These are phyloP conservation scores for Panellus pusillus DNA, from an alignment of 768 basidiomycete species.

Conservation along the genomic window DNA sequence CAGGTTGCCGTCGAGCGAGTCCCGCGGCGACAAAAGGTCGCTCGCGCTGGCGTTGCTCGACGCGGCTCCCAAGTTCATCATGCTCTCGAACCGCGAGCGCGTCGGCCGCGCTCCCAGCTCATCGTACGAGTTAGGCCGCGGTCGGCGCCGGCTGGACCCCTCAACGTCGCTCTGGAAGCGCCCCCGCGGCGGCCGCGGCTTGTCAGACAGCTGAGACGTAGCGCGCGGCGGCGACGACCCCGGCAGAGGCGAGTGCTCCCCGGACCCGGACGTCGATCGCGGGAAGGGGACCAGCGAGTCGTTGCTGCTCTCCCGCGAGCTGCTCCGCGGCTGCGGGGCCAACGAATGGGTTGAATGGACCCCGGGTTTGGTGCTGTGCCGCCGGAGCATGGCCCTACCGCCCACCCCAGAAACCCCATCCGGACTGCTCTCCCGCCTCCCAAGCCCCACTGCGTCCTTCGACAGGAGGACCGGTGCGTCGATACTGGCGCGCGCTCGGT, in stretches of 20 bases:
- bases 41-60: constrained; percentile 59
- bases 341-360: constrained; percentile 47
- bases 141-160: constrained; percentile 52
- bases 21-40: constrained; percentile 59
- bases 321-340: constrained; percentile 43
- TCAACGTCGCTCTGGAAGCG: constrained; percentile 78
- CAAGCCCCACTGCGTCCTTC: constrained; percentile 39
- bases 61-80: constrained; percentile 60
- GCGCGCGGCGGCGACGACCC: constrained; percentile 35
- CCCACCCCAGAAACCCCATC: constrained; percentile 45
- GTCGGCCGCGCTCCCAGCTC: constrained; percentile 56
- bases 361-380: constrained; percentile 56
- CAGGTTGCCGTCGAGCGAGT: constrained; percentile 63
- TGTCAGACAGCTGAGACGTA: constrained; percentile 32
- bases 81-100: constrained; percentile 71
- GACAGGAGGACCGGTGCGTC: constrained; percentile 53
- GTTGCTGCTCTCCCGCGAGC: constrained; percentile 32
- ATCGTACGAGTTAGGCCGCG: constrained; percentile 68
- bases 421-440: constrained; percentile 58
- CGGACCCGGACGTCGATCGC: constrained; percentile 55
- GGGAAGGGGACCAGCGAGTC: constrained; percentile 66
- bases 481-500: constrained; percentile 64
- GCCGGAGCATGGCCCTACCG: constrained; percentile 49
- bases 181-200: constrained; percentile 49
- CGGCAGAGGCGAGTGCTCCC: constrained; percentile 36